Evolutionary conservation across 257 asterid species (phyloP).

Genomic region (Nicotiana undulata): DNA sequence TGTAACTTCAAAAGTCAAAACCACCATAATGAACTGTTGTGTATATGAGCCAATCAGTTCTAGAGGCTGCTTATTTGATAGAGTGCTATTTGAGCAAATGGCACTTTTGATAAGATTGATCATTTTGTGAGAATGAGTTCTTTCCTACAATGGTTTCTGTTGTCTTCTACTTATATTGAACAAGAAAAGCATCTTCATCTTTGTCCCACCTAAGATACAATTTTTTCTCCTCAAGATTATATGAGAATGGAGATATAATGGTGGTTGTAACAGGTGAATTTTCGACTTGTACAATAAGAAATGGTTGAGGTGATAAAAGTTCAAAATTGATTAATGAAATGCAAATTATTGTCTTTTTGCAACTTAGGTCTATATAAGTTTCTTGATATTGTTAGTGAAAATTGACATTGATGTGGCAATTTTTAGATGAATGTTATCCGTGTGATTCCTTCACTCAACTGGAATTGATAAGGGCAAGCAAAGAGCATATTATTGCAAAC

Average conservation of each 20-base stretch:
- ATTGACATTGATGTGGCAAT: not conserved
- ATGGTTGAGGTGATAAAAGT: not conserved
- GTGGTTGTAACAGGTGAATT: not conserved
- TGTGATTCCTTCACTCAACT: not conserved
- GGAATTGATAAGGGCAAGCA: not conserved
- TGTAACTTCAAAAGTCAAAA: not conserved
- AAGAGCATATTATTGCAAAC: not conserved
- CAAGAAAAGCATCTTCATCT: not conserved
- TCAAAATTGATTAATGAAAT: not conserved
- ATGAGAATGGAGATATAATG: not conserved
- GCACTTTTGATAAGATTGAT: not conserved
- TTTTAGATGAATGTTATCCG: not conserved
- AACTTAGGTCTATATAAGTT: not conserved
- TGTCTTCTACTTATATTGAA: not conserved
- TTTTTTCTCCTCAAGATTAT: not conserved
- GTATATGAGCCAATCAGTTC: not conserved
- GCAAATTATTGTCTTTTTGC: not conserved
- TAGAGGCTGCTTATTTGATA: not conserved
- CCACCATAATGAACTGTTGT: not conserved
- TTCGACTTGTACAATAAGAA: not conserved
- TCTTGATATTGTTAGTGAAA: not conserved
- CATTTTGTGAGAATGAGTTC: not conserved
- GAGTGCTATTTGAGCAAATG: not conserved
- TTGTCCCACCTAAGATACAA: not conserved
- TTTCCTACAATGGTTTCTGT: not conserved